Base-by-base conservation (phyloP, 2,329 filamentous ascomycete species). In the Amesomyces nigricolor region DNA sequence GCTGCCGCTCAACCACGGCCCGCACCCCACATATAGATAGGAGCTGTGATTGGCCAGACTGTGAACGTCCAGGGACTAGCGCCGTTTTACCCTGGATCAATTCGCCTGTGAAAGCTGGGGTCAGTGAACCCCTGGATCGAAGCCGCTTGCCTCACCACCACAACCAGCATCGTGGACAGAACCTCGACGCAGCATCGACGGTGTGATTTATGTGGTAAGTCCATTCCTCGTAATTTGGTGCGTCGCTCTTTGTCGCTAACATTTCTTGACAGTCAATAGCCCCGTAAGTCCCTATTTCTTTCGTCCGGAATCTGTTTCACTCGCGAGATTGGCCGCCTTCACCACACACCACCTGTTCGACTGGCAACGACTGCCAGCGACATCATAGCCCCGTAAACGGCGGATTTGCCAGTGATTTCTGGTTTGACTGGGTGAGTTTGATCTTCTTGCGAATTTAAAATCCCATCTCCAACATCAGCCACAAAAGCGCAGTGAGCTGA, bases 301-400 rank as follows among this genome's bases (percentile, higher is more conserved):
- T 26, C 22, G 22, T 26, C 22, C 22, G 22, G 22, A 26, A 26
- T 26, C 39, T 42, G 39, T 16, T 37, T 38, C 29, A 16, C 14
- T n/a, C 46, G 44, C 48, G 35, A 35, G 54, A 48, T 53, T 57
- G 48, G 54, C 54, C 54, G 49, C 54, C 38, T 37, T 39, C 29
- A 32, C 26, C 38, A 3, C 10, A 35, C 13, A 44, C 16, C 5
- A 5, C 35, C 29, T 37, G 8, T 2, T 4, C 14, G 16, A 30
- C 22, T 26, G 22, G 4, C 22, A 26, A 26, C 22, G 47, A 42
- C 47, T 37, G 35, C 22, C 42, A 43, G 4, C 43, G 53, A 51
- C 53, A 42, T 47, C 47, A 43, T 43, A 22, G 46, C 42, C 47
- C 47, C 40, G 53, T 48, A 14, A 13, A 8, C 19, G 30, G 3